Evolutionary conservation across 495 filamentous ascomycete species (phyloP), one percentile per base, ranked within the genome.

Genomic region (Filosporella fistucella): DNA sequence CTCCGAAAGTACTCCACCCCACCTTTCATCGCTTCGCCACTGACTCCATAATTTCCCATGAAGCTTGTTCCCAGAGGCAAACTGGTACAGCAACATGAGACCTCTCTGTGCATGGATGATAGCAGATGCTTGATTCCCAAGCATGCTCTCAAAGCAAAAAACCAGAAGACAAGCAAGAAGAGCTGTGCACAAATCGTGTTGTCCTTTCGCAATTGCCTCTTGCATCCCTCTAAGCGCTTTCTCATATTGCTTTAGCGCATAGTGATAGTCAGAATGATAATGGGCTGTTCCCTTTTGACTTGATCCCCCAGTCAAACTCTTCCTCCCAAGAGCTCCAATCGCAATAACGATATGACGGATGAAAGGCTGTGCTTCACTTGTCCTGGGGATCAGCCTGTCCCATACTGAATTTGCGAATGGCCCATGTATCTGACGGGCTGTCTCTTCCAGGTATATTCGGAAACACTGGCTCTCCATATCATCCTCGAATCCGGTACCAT

Each of bases 161-260:
- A 55, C 46, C 12, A 55, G 16, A 1, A 55, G 9, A 25, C 52
- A 55, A 28, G 46, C 46, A 9, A 55, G 18, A 0, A 55, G 16
- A 23, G 50, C 44, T 36, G 47, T 53, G 18, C 38, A 17, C 1
- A 47, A 6, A 36, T 53, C 32, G n/a, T 47, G 38, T 22, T 44
- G 24, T 11, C 50, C 44, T 28, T 43, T 42, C 1, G 29, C 30
- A 22, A 53, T 53, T n/a, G 50, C 50, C 5, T 35, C 38, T 36
- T 38, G 42, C 43, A 53, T 53, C 10, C 50, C 50, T 16, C 29
- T 21, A 17, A 55, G 41, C 1, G 52, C 21, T 42, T 46, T 55
- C 18, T 21, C 46, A 28, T 45, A 55, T 11, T 45, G 32, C 25
- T 17, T 40, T 4, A 49, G 37, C 1, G 52, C 52, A 17, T 25